These are phyloP conservation scores for Sclerotinia spermophila DNA, from an alignment of 2,329 filamentous ascomycete species.

Conservation along the genomic window DNA sequence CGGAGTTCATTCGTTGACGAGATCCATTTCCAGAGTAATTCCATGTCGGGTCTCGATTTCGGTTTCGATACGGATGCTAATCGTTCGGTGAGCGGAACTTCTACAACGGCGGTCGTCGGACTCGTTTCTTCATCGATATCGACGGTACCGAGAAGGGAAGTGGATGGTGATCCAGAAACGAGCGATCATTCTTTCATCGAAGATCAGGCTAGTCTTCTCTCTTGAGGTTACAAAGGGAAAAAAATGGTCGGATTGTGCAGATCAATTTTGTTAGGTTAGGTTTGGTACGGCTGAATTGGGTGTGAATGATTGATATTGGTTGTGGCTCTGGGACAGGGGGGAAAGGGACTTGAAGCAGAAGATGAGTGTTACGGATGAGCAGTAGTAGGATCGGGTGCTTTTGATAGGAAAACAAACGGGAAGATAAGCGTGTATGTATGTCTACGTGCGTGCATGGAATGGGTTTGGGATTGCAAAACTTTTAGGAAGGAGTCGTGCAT, in stretches of 20 bases:
- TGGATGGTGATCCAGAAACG: slow-evolving; percentile 19
- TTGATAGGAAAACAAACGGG: slow-evolving; percentile 8
- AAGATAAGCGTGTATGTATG: slow-evolving; percentile 5
- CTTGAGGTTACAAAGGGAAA: slow-evolving; percentile 22
- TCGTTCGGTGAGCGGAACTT: slow-evolving; percentile 11
- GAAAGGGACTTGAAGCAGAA: not conserved
- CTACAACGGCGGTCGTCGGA: slow-evolving; percentile 25
- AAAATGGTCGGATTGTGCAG: not conserved
- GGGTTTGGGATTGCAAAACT: not conserved
- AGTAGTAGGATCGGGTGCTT: not conserved
- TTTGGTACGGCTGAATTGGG: not conserved
- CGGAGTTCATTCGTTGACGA: slow-evolving; percentile 26
- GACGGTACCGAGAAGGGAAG: slow-evolving; percentile 9
- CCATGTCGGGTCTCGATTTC: slow-evolving; percentile 14
- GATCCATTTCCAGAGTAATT: slow-evolving; percentile 11
- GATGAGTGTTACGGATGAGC: not conserved
- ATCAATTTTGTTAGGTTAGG: slow-evolving; percentile 2
- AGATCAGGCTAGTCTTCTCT: slow-evolving; percentile 34
- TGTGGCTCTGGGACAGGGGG: not conserved
- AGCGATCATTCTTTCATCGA: slow-evolving; percentile 27
- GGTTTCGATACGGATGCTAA: slow-evolving; percentile 22
- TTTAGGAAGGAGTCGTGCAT: not conserved
- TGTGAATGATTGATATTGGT: slow-evolving; percentile 8
- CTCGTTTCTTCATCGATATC: slow-evolving; percentile 7
- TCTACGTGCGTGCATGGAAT: not conserved